phyloP scores from a whole-genome alignment of 306 rosid species.

The Ormosia semicastrata region DNA sequence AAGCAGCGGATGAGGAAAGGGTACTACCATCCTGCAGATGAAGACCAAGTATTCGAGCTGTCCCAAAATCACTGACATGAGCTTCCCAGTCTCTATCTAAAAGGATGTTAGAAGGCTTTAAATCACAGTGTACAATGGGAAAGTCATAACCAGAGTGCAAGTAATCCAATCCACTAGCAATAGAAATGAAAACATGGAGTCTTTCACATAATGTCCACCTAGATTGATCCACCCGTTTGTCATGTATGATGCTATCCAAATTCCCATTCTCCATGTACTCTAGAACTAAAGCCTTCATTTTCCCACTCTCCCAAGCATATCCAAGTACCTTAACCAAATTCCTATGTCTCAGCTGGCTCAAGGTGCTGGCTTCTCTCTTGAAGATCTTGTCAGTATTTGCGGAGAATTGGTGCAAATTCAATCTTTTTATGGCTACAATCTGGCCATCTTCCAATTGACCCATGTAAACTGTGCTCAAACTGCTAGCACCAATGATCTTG shows the following conservation, averaged over 20 bases:
- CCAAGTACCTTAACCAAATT: slow-evolving; percentile 86
- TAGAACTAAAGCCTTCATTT: slow-evolving; percentile 79
- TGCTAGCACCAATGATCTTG: slow-evolving; percentile 66
- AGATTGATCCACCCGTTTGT: slow-evolving; percentile 33
- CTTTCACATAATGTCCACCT: slow-evolving; percentile 67
- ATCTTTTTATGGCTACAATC: slow-evolving; percentile 60
- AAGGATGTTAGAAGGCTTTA: slow-evolving; percentile 88
- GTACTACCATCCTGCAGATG: slow-evolving; percentile 56
- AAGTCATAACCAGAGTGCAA: slow-evolving; percentile 70
- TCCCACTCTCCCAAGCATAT: slow-evolving; percentile 85
- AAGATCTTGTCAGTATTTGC: slow-evolving; percentile 64
- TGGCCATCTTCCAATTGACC: slow-evolving; percentile 60
- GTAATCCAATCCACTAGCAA: slow-evolving; percentile 79
- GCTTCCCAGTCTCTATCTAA: slow-evolving; percentile 74
- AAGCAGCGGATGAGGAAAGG: slow-evolving; percentile 61
- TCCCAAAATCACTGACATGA: slow-evolving; percentile 92
- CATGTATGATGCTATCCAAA: slow-evolving; percentile 70
- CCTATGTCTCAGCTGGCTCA: slow-evolving; percentile 75
- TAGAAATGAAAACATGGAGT: slow-evolving; percentile 51
- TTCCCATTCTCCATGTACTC: slow-evolving; percentile 80
- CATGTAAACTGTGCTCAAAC: slow-evolving; percentile 81
- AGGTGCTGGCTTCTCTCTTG: slow-evolving; percentile 66
- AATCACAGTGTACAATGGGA: slow-evolving; percentile 83
- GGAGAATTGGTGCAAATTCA: slow-evolving; percentile 69
- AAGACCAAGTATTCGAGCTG: slow-evolving; percentile 83